Base-by-base conservation (phyloP, 2,329 filamentous ascomycete species). In the Pseudopyrenochaeta lycopersici region DNA sequence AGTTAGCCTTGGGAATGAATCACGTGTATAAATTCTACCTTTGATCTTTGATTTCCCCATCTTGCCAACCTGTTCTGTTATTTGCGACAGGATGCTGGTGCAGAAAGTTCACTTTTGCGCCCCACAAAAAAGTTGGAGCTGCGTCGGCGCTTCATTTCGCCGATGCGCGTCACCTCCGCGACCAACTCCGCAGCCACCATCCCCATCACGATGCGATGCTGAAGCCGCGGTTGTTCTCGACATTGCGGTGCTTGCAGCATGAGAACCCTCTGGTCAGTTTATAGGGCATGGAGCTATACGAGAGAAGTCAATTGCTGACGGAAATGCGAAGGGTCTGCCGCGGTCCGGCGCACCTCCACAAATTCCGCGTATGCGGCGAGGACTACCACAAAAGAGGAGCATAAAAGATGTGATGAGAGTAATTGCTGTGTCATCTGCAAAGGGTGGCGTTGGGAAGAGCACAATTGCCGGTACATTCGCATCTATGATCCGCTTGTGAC, bases 381-480 rank as follows among this genome's bases (percentile, higher is more conserved):
- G 91, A 20, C 83, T 96, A 10, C 94, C 95, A 0, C 85, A 92
- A 65, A 88, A 90, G 68, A 86, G 91, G 61, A 88, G 86, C 64
- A 96, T 99, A 64, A 84, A 85, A 21, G 88, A 93, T 73, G 94
- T 99, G 20, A 85, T 87, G 62, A 97, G 96, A 73, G 88, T 97
- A n/a, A 86, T 99, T 54, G 92, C 93, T n/a, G 91, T 99, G 12
- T 97, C 92, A 3, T 98, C 93, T 1, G 95, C 95, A 12, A 99
- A 99, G 73, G 95, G 95, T 2, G 95, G 95, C n/a, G 95, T 99
- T 0, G 95, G 95, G 1, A 99, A 99, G 74, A 97, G 92, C 64
- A 99, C 95, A 7, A 88, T 98, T 39, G 89, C 94, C 54, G 90
- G 91, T 91, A 68, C 46, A 75, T 31, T 10, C 14, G 49, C 14